phyloP scores from a whole-genome alignment of 2,329 filamentous ascomycete genomes.

The Clonostachys sp. region DNA sequence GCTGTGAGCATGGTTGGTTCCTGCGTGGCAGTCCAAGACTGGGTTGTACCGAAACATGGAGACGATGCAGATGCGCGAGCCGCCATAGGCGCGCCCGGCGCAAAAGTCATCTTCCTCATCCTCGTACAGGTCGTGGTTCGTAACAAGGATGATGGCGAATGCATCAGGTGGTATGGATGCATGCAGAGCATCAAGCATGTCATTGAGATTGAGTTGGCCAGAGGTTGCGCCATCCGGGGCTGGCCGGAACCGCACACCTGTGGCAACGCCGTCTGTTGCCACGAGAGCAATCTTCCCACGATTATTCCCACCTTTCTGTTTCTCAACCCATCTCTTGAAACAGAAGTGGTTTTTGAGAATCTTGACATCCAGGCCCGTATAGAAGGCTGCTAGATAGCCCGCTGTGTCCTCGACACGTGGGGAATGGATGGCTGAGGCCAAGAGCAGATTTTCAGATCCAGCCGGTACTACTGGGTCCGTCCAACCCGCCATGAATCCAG shows the following conservation, averaged over 20 bases:
- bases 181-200: constrained; percentile 54
- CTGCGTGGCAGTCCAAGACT: constrained; percentile 28
- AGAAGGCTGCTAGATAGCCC: neutral
- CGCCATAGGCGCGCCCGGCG: constrained; percentile 63
- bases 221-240: constrained; percentile 39
- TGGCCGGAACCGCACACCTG: constrained; percentile 38
- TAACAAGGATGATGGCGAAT: constrained; percentile 51
- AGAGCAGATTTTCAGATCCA: neutral
- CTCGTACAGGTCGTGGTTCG: constrained; percentile 62
- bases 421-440: neutral
- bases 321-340: neutral
- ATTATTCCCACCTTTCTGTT: neutral
- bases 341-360: neutral
- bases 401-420: neutral
- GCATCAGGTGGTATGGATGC: constrained; percentile 51
- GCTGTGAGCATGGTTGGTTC: constrained; percentile 42
- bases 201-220: constrained; percentile 53
- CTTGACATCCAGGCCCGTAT: neutral
- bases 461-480: neutral
- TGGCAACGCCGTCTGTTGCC: neutral
- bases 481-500: neutral
- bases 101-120: constrained; percentile 62
- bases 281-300: neutral
- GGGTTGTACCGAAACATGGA: constrained; percentile 60
- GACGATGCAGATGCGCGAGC: constrained; percentile 56